Evolutionary conservation across 305 asterid genomes (phyloP), one percentile per base, ranked within the genome.

Genomic region (Solanum chacoense): DNA sequence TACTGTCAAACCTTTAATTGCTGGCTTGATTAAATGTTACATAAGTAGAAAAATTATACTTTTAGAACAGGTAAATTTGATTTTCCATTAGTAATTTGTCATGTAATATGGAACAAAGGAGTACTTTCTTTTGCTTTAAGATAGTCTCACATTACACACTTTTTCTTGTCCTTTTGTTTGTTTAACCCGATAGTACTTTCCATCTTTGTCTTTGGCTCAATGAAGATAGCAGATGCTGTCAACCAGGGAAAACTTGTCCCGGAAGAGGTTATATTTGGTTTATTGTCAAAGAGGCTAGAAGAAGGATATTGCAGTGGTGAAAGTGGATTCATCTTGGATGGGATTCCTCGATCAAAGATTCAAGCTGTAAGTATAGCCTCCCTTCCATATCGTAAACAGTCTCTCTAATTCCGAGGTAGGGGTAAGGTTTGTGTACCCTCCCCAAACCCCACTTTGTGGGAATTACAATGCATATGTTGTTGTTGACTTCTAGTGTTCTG

Each of bases 251-350:
- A 94, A 88, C 91, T 95, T 59, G 98, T 97, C 22, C 97, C 96
- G 1, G 98, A 97, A 87, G 97, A 94, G 24, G 96, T 94, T 31
- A 95, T 97, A 88, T 95, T 97, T 89, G 95, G 95, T 42, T 95
- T 97, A 85, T 90, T 97, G 87, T 93, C 98, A 16, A 93, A 94
- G 92, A 94, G 98, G 91, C 94, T 97, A 67, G 97, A 97, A 89
- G 99, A 96, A 92, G 98, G 98, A 45, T 93, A 92, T 84, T 78
- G 91, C 92, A 92, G 94, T 76, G 98, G 99, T 88, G 98, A 97
- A 96, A 94, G 92, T 65, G 99, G 99, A 76, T 97, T 97, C 93
- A 95, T 97, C 88, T 90, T 97, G 92, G 97, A 95, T 88, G 99
- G 99, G 69, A 90, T 97, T 89, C 99, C 99, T 80, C 93, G 97